Conservation (phyloP, 805 yeast species). For the Pichia membranifaciens region DNA sequence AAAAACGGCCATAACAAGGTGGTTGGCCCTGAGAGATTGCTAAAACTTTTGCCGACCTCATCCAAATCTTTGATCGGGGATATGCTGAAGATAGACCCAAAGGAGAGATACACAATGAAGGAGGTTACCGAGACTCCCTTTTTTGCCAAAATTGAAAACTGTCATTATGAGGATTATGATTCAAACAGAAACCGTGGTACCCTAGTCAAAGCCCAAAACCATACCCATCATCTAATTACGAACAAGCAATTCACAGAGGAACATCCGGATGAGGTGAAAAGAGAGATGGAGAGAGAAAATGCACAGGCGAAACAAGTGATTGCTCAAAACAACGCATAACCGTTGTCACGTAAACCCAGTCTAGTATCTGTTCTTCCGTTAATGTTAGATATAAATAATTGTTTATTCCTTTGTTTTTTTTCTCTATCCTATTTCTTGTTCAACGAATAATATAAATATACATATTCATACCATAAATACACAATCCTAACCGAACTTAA, state of each 20-base stretch:
- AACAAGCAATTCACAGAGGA: slow-evolving; percentile 51
- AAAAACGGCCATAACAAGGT: slow-evolving; percentile 22
- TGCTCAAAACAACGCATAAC: slow-evolving; percentile 3
- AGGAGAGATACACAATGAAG: slow-evolving; percentile 51
- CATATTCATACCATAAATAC: neutral
- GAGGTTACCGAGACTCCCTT: slow-evolving; percentile 55
- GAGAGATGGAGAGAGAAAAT: slow-evolving; percentile 10
- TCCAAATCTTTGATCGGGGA: slow-evolving; percentile 54
- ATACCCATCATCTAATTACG: slow-evolving; percentile 62
- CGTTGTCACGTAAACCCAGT: too few relatives aligned
- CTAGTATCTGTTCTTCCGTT: too few relatives aligned
- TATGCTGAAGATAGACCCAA: slow-evolving; percentile 62
- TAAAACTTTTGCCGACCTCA: slow-evolving; percentile 63
- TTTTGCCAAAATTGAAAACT: slow-evolving; percentile 49
- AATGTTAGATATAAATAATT: neutral
- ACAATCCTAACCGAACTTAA: neutral
- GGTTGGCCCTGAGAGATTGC: slow-evolving; percentile 64
- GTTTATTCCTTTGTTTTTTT: neutral
- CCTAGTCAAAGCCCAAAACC: slow-evolving; percentile 33
- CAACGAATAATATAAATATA: too few relatives aligned
- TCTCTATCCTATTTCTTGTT: too few relatives aligned
- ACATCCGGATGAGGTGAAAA: slow-evolving; percentile 32
- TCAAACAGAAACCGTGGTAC: slow-evolving; percentile 14
- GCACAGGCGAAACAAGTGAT: slow-evolving; percentile 7
- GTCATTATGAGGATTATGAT: slow-evolving; percentile 34